phyloP scores from a whole-genome alignment of 345 rosid species.

The Kernera saxatilis region DNA sequence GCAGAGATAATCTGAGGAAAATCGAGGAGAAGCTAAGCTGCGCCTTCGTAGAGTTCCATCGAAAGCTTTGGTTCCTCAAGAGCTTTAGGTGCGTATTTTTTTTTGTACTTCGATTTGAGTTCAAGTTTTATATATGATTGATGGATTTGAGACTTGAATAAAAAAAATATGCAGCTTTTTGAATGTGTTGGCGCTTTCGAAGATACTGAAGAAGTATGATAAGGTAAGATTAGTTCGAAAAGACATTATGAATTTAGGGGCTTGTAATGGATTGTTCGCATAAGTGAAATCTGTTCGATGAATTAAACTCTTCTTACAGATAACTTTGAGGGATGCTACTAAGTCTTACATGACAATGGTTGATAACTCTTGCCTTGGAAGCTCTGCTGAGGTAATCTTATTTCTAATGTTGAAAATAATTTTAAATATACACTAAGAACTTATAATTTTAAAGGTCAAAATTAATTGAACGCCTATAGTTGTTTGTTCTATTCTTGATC shows the following conservation, averaged over 20 bases:
- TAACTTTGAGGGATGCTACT: constrained; percentile 47
- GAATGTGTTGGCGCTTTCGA: constrained; percentile 55
- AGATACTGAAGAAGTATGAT: constrained; percentile 65
- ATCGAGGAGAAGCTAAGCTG: constrained; percentile 46
- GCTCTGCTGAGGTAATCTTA: constrained; percentile 38
- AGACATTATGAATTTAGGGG: not conserved
- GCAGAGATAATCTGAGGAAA: constrained; percentile 42
- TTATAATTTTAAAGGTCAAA: too few relatives aligned
- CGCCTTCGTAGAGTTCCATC: constrained; percentile 53
- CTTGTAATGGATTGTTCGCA: not conserved
- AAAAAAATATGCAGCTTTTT: constrained; percentile 41
- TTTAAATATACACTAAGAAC: too few relatives aligned
- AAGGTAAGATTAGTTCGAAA: constrained; percentile 32
- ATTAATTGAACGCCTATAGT: too few relatives aligned
- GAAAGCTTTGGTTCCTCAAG: constrained; percentile 61
- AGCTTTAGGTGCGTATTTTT: constrained; percentile 38
- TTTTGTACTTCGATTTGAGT: not conserved
- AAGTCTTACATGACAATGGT: constrained; percentile 60
- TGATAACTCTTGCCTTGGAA: constrained; percentile 52
- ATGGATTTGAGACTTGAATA: not conserved
- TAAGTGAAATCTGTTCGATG: not conserved
- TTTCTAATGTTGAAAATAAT: not conserved
- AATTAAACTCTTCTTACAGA: constrained; percentile 25
- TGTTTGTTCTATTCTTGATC: too few relatives aligned
- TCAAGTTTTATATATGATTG: not conserved